Conservation (phyloP, 345 rosid genomes). For the Eucalyptus guilfoylei region DNA sequence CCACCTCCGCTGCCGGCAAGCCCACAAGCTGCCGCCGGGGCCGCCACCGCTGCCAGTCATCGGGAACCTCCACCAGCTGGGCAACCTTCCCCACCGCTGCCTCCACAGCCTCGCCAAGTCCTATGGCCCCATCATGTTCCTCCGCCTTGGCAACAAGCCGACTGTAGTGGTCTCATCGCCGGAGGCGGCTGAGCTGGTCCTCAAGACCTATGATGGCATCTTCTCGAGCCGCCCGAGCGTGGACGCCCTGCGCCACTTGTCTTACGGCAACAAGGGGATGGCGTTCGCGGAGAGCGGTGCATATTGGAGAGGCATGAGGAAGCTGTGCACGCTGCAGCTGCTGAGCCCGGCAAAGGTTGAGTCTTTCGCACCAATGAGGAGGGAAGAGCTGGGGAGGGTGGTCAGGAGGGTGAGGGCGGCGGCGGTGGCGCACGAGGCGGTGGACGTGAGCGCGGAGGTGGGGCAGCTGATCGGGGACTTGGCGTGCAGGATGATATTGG, state of each 20-base stretch:
- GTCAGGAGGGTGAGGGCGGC: background rate
- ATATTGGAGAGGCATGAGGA: conserved; percentile 18
- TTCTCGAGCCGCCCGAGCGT: conserved; percentile 21
- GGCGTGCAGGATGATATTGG: background rate
- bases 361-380: conserved; percentile 1
- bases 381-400: background rate
- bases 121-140: conserved; percentile 32
- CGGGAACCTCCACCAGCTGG: conserved; percentile 32
- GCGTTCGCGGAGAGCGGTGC: conserved; percentile 11
- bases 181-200: conserved; percentile 22
- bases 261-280: conserved; percentile 5
- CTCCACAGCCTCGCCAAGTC: conserved; percentile 16
- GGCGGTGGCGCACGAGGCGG: background rate
- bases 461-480: background rate
- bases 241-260: background rate
- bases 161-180: conserved; percentile 26
- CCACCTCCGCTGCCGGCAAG: background rate
- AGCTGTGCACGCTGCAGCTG: conserved; percentile 4
- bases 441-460: background rate
- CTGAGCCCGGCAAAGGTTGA: conserved; percentile 12
- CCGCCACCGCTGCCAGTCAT: background rate
- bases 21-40: background rate
- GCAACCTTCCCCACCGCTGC: conserved; percentile 20
- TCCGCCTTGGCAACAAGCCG: conserved; percentile 25
- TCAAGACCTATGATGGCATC: conserved; percentile 18